Percentiles rank a stretch among this genome's conserved stretches.
Evolutionary conservation across 805 yeast genomes (phyloP).

Genomic region (Wickerhamomyces chambardii): DNA sequence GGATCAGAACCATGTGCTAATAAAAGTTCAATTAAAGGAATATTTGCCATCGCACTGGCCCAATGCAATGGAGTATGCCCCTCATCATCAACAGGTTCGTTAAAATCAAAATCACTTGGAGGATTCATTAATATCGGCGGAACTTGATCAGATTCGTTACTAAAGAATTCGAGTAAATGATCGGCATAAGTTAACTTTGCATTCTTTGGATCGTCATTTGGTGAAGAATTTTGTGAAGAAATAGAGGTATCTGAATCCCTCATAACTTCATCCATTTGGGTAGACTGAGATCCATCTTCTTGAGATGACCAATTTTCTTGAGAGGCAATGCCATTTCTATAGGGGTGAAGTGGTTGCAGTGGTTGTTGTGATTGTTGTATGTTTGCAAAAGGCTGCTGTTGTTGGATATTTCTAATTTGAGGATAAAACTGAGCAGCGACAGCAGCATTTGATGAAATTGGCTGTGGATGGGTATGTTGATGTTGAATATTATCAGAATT

Average conservation of each 20-base stretch:
- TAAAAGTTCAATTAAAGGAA: too few relatives aligned
- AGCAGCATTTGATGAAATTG: too few relatives aligned
- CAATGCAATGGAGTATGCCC: slow-evolving; percentile 94
- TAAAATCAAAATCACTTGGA: slow-evolving; percentile 57
- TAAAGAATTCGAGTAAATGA: slow-evolving; percentile 48
- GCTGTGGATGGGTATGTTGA: too few relatives aligned
- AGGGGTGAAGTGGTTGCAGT: too few relatives aligned
- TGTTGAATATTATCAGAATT: too few relatives aligned
- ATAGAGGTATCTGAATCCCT: slow-evolving; percentile 30
- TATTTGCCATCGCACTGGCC: slow-evolving; percentile 96
- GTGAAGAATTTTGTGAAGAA: slow-evolving; percentile 26
- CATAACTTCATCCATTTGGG: slow-evolving; percentile 21
- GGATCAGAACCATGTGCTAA: too few relatives aligned
- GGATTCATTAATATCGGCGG: slow-evolving; percentile 63
- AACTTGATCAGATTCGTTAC: slow-evolving; percentile 37
- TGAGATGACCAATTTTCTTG: slow-evolving; percentile 21
- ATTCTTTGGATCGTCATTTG: slow-evolving; percentile 20
- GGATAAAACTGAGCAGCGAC: too few relatives aligned
- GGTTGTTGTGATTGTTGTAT: too few relatives aligned
- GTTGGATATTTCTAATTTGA: too few relatives aligned
- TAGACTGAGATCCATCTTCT: slow-evolving; percentile 19
- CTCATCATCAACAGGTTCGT: slow-evolving; percentile 83
- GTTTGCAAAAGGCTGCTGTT: too few relatives aligned
- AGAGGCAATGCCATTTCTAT: slow-evolving; percentile 1
- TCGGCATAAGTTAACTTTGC: slow-evolving; percentile 37